A percentile compares a stretch with the other conserved stretches of the same genome.
Conservation (phyloP, 495 filamentous ascomycete species). For the Penicillium waksmanii region DNA sequence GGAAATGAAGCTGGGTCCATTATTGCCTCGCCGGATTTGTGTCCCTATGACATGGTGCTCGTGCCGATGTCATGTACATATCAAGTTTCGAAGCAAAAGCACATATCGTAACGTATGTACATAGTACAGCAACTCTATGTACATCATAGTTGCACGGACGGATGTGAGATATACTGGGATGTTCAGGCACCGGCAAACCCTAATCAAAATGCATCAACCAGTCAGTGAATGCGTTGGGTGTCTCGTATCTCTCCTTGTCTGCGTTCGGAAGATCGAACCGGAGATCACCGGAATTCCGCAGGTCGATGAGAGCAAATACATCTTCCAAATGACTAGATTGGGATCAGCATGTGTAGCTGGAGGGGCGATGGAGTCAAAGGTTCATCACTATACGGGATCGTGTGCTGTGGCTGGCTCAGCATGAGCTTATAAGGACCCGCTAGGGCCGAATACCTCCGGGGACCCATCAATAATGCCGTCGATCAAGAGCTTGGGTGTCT, state of each 20-base stretch:
- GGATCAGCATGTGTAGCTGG: slow-evolving; percentile 4
- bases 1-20: slow-evolving; percentile 6
- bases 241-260: neutral
- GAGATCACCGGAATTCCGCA: slow-evolving; percentile 3
- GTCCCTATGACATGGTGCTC: neutral
- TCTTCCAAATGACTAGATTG: neutral
- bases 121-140: neutral
- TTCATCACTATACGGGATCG: slow-evolving; percentile 2
- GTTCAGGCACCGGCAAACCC: neutral
- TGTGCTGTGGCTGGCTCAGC: neutral
- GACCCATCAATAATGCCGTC: slow-evolving; percentile 5
- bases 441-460: slow-evolving; percentile 3
- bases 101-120: neutral
- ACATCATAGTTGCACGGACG: neutral
- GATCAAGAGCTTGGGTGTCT: slow-evolving; percentile 2
- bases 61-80: neutral
- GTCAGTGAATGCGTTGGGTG: neutral
- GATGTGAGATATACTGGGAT: neutral
- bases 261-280: slow-evolving; percentile 1
- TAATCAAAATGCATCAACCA: neutral
- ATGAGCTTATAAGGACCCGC: slow-evolving; percentile 1
- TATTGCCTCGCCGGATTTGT: neutral
- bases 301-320: neutral
- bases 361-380: slow-evolving; percentile 8
- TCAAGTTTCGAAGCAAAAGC: neutral